Evolutionary conservation across 1,284 basidiomycete species (phyloP).

Genomic region (Marasmius oreades): DNA sequence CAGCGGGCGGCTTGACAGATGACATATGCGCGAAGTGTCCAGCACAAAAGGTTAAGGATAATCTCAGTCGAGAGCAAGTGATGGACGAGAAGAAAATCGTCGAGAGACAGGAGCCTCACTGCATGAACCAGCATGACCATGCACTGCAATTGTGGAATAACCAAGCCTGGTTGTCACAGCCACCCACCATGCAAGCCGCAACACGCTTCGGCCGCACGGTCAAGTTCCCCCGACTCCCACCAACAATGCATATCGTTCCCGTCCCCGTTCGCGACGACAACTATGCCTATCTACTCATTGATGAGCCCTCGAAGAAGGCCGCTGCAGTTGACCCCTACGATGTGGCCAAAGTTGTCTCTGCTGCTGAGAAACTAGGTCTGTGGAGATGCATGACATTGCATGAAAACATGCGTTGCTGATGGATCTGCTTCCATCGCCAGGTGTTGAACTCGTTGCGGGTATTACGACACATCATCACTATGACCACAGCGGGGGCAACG

Average conservation of each 20-base stretch:
- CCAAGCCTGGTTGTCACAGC: not conserved
- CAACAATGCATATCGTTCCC: constrained; percentile 67
- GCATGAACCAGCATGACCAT: not conserved
- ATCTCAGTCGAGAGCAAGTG: too few species aligned
- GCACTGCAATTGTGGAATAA: not conserved
- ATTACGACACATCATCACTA: constrained; percentile 88
- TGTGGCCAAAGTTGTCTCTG: constrained; percentile 67
- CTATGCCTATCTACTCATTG: constrained; percentile 86
- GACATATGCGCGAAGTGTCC: too few species aligned
- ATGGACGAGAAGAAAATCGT: too few species aligned
- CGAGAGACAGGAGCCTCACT: too few species aligned
- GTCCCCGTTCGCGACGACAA: constrained; percentile 82
- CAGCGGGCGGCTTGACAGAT: too few species aligned
- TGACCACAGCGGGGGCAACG: constrained; percentile 62
- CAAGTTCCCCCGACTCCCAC: constrained; percentile 3
- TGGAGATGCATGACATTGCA: not conserved
- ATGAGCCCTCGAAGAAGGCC: constrained; percentile 65
- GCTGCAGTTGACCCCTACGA: constrained; percentile 85
- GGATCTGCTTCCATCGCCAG: constrained; percentile 17
- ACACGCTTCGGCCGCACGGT: not conserved
- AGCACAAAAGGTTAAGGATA: too few species aligned
- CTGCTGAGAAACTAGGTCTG: constrained; percentile 55
- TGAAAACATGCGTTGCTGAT: not conserved
- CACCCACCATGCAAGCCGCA: not conserved
- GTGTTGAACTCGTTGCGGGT: constrained; percentile 69